Evolutionary conservation across 2,329 filamentous ascomycete genomes (phyloP), one percentile per base, ranked within the genome.

Genomic region (Aureobasidium namibiae): DNA sequence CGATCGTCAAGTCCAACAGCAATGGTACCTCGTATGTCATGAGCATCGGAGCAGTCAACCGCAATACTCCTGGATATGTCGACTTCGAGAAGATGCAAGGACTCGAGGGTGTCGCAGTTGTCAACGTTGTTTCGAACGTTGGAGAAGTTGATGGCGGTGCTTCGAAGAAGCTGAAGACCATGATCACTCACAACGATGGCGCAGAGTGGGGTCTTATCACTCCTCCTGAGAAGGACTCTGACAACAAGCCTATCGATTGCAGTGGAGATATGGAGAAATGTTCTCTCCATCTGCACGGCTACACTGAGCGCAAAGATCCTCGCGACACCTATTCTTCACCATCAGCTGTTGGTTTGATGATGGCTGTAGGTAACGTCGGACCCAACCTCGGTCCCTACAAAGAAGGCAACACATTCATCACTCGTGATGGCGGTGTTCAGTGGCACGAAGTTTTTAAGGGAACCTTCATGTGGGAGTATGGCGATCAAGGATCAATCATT

Each of bases 81-180:
- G 94, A 99, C 70, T 99, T 95, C 72, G 94, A 99, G 72, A 96
- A 95, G 76, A 90, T 96, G 78, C 82, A 89, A 49, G 91, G 91
- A 2, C 79, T 99, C 14, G 92, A 99, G 72, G 94, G 94, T 44
- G 90, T 99, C 53, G 85, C 86, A 16, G 73, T 99, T 64, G 89
- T 91, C 68, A 99, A 99, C 67, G 77, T 89, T 8, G 90, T 99
- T 18, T 79, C 82, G 49, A 97, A 97, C 68, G 75, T 80, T 26
- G 78, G 87, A 34, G 83, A 86, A 33, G 78, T 82, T 13, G 76
- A 82, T 54, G 78, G 80, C 45, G 85, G 85, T 18, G 79, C 81
- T 23, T 77, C 80, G 42, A 99, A 99, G 79, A 86, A 85, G 69
- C 80, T 96, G 52, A 90, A 90, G 72, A 94, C 90, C 38, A 86